Conservation (phyloP, 2,329 filamentous ascomycete species). For the Talaromyces sp. region DNA sequence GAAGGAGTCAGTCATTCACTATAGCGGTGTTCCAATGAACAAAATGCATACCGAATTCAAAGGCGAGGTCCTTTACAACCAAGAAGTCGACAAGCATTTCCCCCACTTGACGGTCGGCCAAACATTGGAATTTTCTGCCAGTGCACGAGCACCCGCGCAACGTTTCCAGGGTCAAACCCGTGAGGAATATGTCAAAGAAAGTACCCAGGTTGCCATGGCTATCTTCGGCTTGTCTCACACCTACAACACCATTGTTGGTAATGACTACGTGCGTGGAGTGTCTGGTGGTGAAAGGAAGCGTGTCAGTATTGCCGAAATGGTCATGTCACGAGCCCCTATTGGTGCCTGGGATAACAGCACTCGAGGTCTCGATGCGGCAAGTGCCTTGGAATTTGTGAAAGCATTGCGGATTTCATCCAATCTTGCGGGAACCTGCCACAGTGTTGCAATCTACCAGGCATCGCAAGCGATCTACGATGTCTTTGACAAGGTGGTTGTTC, state of each 20-base stretch:
- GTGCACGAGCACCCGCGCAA: conserved; percentile 59
- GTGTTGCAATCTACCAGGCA: conserved; percentile 69
- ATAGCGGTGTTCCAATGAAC: conserved; percentile 60
- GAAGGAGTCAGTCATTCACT: conserved; percentile 69
- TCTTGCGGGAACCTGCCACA: conserved; percentile 55
- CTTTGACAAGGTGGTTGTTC: conserved; percentile 64
- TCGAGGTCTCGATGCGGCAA: conserved; percentile 66
- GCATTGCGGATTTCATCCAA: conserved; percentile 62
- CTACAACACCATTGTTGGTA: conserved; percentile 69
- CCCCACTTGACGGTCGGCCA: conserved; percentile 69
- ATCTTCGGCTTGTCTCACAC: conserved; percentile 69
- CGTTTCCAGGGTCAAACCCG: conserved; percentile 59
- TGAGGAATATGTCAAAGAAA: conserved; percentile 54
- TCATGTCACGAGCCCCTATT: conserved; percentile 58
- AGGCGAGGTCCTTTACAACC: conserved; percentile 28
- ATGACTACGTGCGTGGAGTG: conserved; percentile 68
- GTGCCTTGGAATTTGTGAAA: conserved; percentile 67
- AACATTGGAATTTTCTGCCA: conserved; percentile 67
- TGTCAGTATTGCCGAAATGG: conserved; percentile 75
- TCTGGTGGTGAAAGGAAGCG: conserved; percentile 71
- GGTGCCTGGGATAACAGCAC: conserved; percentile 77
- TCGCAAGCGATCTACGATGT: conserved; percentile 47
- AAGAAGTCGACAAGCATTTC: conserved; percentile 50
- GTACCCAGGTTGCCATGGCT: conserved; percentile 65
- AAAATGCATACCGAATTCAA: conserved; percentile 63